Percentiles rank a stretch among this genome's conserved stretches.
Evolutionary conservation across 768 basidiomycete species (phyloP).

Genomic region (Russula sp.): DNA sequence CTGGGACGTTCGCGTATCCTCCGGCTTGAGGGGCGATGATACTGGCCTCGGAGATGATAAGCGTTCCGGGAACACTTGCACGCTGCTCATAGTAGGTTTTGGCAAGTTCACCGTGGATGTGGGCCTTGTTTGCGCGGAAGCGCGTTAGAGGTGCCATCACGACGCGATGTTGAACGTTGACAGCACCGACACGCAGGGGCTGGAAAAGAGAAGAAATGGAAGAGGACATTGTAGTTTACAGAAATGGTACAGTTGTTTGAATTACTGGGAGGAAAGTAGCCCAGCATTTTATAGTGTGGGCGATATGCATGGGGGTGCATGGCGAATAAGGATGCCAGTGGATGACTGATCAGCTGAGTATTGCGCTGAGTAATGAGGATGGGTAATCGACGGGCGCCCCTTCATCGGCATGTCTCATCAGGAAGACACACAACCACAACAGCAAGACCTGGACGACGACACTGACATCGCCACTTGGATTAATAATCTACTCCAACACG

Average conservation of each 20-base stretch:
- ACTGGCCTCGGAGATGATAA: conserved; percentile 58
- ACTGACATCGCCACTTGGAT: conserved; percentile 37
- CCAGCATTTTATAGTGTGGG: neutral
- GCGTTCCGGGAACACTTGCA: conserved; percentile 46
- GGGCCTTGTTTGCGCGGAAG: conserved; percentile 38
- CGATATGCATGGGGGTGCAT: too few species aligned
- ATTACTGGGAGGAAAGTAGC: too few species aligned
- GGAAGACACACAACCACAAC: conserved; percentile 1
- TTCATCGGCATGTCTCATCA: neutral
- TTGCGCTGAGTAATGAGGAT: neutral
- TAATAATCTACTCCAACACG: conserved; percentile 33
- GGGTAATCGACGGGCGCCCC: neutral
- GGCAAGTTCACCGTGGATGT: conserved; percentile 41
- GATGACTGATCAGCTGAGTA: too few species aligned
- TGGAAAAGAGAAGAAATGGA: conserved; percentile 41
- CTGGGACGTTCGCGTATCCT: conserved; percentile 52
- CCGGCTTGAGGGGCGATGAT: conserved; percentile 50
- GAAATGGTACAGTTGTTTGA: neutral
- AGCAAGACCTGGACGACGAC: conserved; percentile 31
- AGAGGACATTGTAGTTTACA: conserved; percentile 7
- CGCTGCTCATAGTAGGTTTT: conserved; percentile 52
- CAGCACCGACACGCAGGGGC: conserved; percentile 45
- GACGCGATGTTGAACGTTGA: conserved; percentile 48
- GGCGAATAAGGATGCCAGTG: too few species aligned
- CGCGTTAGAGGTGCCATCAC: conserved; percentile 56